Evolutionary conservation across 1,139 yeast genomes (phyloP), one percentile per base, ranked within the genome.

Genomic region (Kurtzmaniella quercitrusa): DNA sequence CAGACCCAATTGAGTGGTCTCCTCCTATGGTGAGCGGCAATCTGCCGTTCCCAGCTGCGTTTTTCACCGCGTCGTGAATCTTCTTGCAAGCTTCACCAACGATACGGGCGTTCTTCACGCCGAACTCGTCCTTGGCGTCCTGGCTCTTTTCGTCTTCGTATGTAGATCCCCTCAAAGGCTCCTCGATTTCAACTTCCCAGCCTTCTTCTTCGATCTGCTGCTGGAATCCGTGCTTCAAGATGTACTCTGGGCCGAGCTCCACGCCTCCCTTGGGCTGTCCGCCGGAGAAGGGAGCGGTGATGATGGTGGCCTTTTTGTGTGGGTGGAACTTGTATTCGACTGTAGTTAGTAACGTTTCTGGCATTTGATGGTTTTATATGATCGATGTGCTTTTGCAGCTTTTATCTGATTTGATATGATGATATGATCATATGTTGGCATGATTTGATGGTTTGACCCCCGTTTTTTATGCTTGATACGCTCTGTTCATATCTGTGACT

Each of bases 211-310:
- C 66, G 46, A 91, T 61, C 54, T 85, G 86, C 34, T 74, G 55
- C 48, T 79, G 70, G 46, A 91, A 73, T 3, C 96, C 96, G 46
- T 81, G 79, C 50, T 83, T 77, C 44, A 89, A 63, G 50, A 91
- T 73, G 60, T 79, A 84, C 49, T 82, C 79, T n/a, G 98, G 98
- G 24, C 97, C 98, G 46, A 82, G 77, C 58, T 91, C 98, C 36
- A 91, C 97, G 45, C 98, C 98, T 31, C 84, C 79, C 57, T 87
- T 86, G 43, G 91, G 94, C 65, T 91, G 98, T 47, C 98, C 98
- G n/a, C 97, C 98, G 33, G 91, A 82, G 62, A 90, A 90, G 43
- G 97, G 96, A 0, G 96, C 96, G 23, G 83, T 73, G 51, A 90
- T 79, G 45, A 90, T 68, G 17, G 88, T 75, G 25, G 81, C 77